These are phyloP conservation scores for Elongisporangium anandrum DNA, from an alignment of 352 stramenopile species.

Conservation along the genomic window DNA sequence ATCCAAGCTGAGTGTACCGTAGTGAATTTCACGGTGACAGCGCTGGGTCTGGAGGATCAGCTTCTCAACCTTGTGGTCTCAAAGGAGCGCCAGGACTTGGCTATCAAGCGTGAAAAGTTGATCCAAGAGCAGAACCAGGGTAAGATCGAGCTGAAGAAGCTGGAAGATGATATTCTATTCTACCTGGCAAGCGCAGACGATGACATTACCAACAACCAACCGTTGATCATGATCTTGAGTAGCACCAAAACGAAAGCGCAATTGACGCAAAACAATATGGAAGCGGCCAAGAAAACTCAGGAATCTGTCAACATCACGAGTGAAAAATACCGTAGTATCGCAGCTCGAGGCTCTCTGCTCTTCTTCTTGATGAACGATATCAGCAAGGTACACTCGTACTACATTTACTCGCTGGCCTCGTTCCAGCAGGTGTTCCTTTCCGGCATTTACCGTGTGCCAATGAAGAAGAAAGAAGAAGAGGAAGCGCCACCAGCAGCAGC, in stretches of 20 bases:
- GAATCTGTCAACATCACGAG: conserved; percentile 91
- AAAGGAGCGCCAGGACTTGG: conserved; percentile 87
- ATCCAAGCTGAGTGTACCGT: conserved; percentile 94
- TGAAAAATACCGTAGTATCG: conserved; percentile 95
- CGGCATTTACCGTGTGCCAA: conserved; percentile 90
- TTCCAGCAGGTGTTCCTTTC: conserved; percentile 96
- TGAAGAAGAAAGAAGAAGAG: conserved; percentile 27
- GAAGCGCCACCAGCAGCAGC: conserved; percentile 5
- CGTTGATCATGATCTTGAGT: conserved; percentile 94
- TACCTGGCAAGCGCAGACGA: conserved; percentile 94
- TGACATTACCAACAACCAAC: conserved; percentile 97
- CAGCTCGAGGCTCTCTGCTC: conserved; percentile 88
- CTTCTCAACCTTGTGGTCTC: conserved; percentile 90
- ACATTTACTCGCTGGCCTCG: conserved; percentile 95
- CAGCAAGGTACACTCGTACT: conserved; percentile 96
- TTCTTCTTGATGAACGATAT: conserved; percentile 98
- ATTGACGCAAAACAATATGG: conserved; percentile 91
- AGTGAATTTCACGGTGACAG: conserved; percentile 95
- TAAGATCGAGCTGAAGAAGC: conserved; percentile 95
- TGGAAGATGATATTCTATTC: conserved; percentile 94
- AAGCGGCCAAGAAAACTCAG: conserved; percentile 90
- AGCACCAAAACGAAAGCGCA: conserved; percentile 93
- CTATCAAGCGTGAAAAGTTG: conserved; percentile 84
- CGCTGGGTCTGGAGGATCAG: conserved; percentile 91
- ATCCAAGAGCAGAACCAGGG: conserved; percentile 95